phyloP scores from a whole-genome alignment of 2,329 filamentous ascomycete genomes.

The Beauveria asiatica region DNA sequence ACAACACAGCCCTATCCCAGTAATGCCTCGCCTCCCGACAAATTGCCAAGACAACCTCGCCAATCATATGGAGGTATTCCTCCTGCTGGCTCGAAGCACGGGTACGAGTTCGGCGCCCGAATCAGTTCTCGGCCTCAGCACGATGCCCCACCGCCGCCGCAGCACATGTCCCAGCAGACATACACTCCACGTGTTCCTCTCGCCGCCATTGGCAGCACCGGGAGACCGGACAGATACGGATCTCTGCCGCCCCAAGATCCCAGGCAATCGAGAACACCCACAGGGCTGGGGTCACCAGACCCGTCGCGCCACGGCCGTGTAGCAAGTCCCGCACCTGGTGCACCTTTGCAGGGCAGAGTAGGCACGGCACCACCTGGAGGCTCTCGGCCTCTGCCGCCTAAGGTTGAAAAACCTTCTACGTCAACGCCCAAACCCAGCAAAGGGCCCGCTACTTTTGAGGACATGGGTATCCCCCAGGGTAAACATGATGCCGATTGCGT shows the following conservation, averaged over 20 bases:
- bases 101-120: constrained; percentile 31
- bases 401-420: constrained; percentile 17
- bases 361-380: constrained; percentile 30
- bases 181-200: background rate
- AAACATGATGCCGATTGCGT: constrained; percentile 90
- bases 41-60: constrained; percentile 2
- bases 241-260: constrained; percentile 22
- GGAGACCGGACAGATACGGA: constrained; percentile 24
- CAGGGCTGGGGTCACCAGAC: constrained; percentile 15
- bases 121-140: constrained; percentile 17
- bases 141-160: background rate
- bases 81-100: constrained; percentile 20
- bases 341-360: constrained; percentile 21
- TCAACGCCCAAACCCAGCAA: constrained; percentile 42
- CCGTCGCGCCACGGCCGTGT: constrained; percentile 14
- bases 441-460: constrained; percentile 92
- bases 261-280: constrained; percentile 15
- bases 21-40: background rate
- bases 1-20: constrained; percentile 18
- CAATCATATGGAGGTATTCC: constrained; percentile 11
- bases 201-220: constrained; percentile 16
- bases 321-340: constrained; percentile 13
- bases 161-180: constrained; percentile 1
- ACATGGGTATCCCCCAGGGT: constrained; percentile 86
- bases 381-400: constrained; percentile 14